Evolutionary conservation across 257 asterid genomes (phyloP).

Genomic region (Nicotiana attenuata): DNA sequence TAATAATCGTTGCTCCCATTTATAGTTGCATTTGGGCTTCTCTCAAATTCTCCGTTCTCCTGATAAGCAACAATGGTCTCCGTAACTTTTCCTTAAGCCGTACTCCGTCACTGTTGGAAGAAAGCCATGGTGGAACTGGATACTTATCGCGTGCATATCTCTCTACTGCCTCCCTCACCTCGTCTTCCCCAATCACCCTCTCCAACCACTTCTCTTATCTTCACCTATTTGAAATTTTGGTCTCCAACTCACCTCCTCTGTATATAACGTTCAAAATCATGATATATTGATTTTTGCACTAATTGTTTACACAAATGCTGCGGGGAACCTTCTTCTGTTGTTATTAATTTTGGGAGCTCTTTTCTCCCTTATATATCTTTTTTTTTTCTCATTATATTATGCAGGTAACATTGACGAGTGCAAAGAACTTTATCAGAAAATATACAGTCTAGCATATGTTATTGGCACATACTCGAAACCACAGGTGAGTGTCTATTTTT

Average conservation of each 20-base stretch:
- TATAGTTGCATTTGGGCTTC: no score
- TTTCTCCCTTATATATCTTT: background rate
- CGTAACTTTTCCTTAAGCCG: no score
- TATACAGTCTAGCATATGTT: constrained; percentile 58
- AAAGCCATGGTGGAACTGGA: background rate
- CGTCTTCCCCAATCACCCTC: background rate
- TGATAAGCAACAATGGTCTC: no score
- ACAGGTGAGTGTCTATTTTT: constrained; percentile 53
- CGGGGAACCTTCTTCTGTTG: constrained; percentile 45
- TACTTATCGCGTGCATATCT: background rate
- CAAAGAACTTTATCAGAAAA: constrained; percentile 60
- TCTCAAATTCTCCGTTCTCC: no score
- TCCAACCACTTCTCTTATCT: background rate
- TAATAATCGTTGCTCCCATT: no score
- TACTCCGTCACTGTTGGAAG: background rate
- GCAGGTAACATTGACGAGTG: constrained; percentile 33
- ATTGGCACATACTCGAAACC: constrained; percentile 90
- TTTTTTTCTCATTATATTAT: no score
- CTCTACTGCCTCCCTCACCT: background rate
- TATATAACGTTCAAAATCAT: background rate
- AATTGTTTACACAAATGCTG: constrained; percentile 23
- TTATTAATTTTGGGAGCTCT: background rate
- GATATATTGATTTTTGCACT: background rate
- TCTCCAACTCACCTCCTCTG: background rate
- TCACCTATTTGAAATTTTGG: background rate